phyloP scores from a whole-genome alignment of 75 land plant genomes.

The Pinus albicaulis region DNA sequence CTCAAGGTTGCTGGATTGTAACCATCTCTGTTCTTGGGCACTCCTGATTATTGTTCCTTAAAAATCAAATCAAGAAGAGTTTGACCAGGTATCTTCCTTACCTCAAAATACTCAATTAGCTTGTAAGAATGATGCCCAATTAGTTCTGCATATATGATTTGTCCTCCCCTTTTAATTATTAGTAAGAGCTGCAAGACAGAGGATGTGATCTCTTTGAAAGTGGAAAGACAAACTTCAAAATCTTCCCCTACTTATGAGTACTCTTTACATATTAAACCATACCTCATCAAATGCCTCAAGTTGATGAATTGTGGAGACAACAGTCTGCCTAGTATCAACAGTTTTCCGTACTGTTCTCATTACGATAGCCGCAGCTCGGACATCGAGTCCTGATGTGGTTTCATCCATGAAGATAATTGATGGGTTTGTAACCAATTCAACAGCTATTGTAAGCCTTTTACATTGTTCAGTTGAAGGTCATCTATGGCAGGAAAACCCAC shows the following conservation, averaged over 20 bases:
- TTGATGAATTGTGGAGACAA: constrained; percentile 70
- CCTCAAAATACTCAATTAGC: constrained; percentile 55
- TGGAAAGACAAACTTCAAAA: too few species aligned
- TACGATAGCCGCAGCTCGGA: neutral
- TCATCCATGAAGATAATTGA: constrained; percentile 76
- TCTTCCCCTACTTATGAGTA: too few species aligned
- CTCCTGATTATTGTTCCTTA: constrained; percentile 20
- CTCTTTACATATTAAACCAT: too few species aligned
- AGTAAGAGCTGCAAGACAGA: constrained; percentile 34
- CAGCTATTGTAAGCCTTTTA: constrained; percentile 59
- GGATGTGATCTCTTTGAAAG: too few species aligned
- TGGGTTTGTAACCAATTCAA: constrained; percentile 63
- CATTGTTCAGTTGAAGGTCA: constrained; percentile 57
- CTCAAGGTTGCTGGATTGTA: constrained; percentile 81
- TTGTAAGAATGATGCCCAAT: constrained; percentile 39
- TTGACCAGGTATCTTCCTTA: neutral
- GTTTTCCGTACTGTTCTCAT: too few species aligned
- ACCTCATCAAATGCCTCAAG: constrained; percentile 74
- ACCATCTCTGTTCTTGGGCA: constrained; percentile 52
- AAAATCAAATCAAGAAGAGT: neutral
- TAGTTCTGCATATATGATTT: constrained; percentile 52
- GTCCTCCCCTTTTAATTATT: constrained; percentile 64
- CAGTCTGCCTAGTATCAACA: constrained; percentile 60
- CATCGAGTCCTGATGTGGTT: constrained; percentile 64
- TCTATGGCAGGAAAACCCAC: constrained; percentile 58